Evolutionary conservation across 257 asterid species (phyloP), one percentile per base, ranked within the genome.

Genomic region (Ehretia macrophylla): DNA sequence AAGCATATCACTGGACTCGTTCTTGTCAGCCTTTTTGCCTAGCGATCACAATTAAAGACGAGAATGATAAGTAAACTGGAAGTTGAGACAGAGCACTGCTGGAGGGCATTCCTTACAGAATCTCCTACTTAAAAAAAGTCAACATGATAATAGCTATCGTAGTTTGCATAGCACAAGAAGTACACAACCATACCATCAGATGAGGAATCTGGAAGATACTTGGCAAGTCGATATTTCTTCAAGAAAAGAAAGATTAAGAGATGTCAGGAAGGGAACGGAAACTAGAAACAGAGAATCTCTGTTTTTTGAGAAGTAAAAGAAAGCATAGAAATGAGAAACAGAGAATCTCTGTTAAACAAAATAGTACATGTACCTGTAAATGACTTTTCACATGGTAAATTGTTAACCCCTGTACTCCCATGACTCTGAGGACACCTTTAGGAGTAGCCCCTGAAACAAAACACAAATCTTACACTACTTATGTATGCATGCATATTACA

Each of bases 311-410:
- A 49, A 61, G 20, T 14, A 60, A 23, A 65, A 14, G 42, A 37
- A 55, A 8, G 8, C 10, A 20, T 4, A 48, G n/a, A n/a, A n/a
- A n/a, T n/a, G n/a, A n/a, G n/a, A n/a, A n/a, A 70, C 49, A 45
- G 48, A 42, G 8, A 4, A 64, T 32, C 27, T 32, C 62, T 57
- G 20, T 9, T 40, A 62, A 54, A 67, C 35, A 17, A 56, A 54
- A 17, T 17, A 55, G 45, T 54, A 55, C 14, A 17, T 42, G 47
- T 78, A 92, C 99, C 99, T 92, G 99, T 64, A 92, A 83, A 77
- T 92, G 99, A 72, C 99, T 92, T 79, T 92, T 92, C 47, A 92
- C 99, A 81, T 92, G 99, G 80, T 92, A 92, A 67, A 92, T 92
- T 45, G 97, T 92, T 55, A 92, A 81, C 68, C 94, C 94, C 81